Conservation (phyloP, 2,329 filamentous ascomycete genomes). For the Decorospora gaudefroyi region DNA sequence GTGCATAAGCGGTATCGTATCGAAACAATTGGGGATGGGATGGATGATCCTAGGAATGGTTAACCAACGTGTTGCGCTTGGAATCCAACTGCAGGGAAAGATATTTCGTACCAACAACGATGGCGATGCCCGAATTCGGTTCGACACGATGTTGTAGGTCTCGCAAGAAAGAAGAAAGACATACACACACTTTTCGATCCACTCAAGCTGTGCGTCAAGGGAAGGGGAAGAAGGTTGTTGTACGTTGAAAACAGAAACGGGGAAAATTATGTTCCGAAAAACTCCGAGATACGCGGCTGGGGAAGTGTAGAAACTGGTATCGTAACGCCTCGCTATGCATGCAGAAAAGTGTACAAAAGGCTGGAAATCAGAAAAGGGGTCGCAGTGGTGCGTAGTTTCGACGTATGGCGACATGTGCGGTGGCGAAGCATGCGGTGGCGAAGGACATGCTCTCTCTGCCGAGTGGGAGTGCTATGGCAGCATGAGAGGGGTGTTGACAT, state of each 20-base stretch:
- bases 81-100: too few relatives aligned
- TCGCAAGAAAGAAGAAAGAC: not conserved
- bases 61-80: too few relatives aligned
- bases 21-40: too few relatives aligned
- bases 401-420: not conserved
- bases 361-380: constrained; percentile 1
- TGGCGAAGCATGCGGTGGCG: too few relatives aligned
- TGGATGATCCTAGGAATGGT: too few relatives aligned
- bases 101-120: not conserved
- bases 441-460: too few relatives aligned
- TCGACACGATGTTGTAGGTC: not conserved
- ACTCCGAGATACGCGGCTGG: constrained; percentile 14
- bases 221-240: not conserved
- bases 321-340: constrained; percentile 49
- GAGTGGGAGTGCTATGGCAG: too few relatives aligned
- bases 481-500: not conserved
- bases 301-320: constrained; percentile 36
- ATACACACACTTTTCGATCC: too few relatives aligned
- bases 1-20: too few relatives aligned
- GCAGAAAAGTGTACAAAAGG: constrained; percentile 12
- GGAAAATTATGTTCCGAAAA: constrained; percentile 8
- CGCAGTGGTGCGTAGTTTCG: not conserved
- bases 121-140: not conserved
- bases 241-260: constrained; percentile 16
- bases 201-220: not conserved